Evolutionary conservation across 106 monocot genomes (phyloP), one percentile per base, ranked within the genome.

Genomic region (Platanthera guangdongensis): DNA sequence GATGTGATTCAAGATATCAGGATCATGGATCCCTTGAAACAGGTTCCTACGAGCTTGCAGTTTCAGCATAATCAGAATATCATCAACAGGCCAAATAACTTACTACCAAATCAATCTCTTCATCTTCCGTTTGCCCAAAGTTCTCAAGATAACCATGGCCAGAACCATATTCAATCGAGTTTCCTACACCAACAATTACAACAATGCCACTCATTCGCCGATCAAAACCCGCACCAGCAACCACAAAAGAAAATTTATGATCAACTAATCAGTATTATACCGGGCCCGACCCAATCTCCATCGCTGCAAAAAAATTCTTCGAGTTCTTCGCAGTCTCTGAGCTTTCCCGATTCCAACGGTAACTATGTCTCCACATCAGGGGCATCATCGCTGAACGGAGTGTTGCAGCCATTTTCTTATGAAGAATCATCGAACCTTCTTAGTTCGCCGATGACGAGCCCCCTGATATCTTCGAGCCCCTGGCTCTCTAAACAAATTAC

Each of bases 401-500:
- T 84, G 48, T 84, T 93, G 75, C 82, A 82, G 14, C 80, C 88
- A 7, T 89, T 90, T 76, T 83, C 93, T 32, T 70, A 83, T 67
- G 93, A 93, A 76, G 95, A 95, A 76, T 76, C 86, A 51, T 79
- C 80, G 46, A 65, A 88, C 75, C 79, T 85, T 70, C 81, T 65
- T 65, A 65, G 57, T 54, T 67, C 87, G 71, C 85, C 89, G 55
- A 83, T 80, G 75, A 72, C 81, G 25, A 86, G 74, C 53, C 76
- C 84, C 52, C 1, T 86, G 49, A 48, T 82, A 52, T 69, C 83
- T 65, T 81, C 81, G 14, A 74, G 75, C 76, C 48, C 65, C 3
- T 90, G 93, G 88, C 73, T 83, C 12, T 87, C 86, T 6, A 96
- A 96, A 77, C 79, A 88, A 47, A 79, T 85, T 60, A 86, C 85